Percentiles rank a stretch among this genome's conserved stretches.
Evolutionary conservation across 2,329 filamentous ascomycete genomes (phyloP).

Genomic region (Diaporthe ilicicola): DNA sequence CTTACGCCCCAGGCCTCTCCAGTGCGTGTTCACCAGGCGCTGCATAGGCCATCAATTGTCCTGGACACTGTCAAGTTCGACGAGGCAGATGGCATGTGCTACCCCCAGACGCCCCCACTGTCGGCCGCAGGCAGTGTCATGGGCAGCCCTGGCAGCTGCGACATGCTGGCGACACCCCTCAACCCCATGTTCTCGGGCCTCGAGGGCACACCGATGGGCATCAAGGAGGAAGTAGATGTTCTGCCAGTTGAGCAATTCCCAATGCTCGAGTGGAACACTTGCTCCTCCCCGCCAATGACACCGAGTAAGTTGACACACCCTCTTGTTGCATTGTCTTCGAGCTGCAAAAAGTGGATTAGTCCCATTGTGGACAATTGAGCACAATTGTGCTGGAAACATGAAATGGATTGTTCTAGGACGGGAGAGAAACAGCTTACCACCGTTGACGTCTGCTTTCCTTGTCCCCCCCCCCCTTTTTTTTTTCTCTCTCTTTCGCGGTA

Average conservation of each 20-base stretch:
- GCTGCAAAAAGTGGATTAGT: neutral
- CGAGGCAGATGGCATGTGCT: conserved; percentile 71
- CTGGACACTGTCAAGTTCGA: conserved; percentile 76
- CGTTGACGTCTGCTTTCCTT: neutral
- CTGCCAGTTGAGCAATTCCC: conserved; percentile 72
- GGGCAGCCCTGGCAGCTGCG: conserved; percentile 83
- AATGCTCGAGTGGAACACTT: conserved; percentile 78
- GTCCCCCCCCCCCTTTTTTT: no score
- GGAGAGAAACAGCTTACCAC: neutral
- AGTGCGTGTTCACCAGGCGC: conserved; percentile 64
- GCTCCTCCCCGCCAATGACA: conserved; percentile 85
- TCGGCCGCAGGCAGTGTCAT: conserved; percentile 86
- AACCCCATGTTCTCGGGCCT: conserved; percentile 80
- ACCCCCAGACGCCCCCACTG: conserved; percentile 86
- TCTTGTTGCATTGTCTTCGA: conserved; percentile 30
- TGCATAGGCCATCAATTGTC: conserved; percentile 79
- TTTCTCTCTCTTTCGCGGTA: neutral
- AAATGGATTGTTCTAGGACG: neutral
- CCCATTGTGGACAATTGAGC: neutral
- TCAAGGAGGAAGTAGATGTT: conserved; percentile 77
- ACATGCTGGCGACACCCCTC: conserved; percentile 82
- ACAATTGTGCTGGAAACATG: neutral
- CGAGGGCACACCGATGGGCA: conserved; percentile 68
- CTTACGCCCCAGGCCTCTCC: conserved; percentile 82
- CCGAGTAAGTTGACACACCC: conserved; percentile 74